Conservation (phyloP, 1,284 basidiomycete genomes). For the Neolentinus lepideus region DNA sequence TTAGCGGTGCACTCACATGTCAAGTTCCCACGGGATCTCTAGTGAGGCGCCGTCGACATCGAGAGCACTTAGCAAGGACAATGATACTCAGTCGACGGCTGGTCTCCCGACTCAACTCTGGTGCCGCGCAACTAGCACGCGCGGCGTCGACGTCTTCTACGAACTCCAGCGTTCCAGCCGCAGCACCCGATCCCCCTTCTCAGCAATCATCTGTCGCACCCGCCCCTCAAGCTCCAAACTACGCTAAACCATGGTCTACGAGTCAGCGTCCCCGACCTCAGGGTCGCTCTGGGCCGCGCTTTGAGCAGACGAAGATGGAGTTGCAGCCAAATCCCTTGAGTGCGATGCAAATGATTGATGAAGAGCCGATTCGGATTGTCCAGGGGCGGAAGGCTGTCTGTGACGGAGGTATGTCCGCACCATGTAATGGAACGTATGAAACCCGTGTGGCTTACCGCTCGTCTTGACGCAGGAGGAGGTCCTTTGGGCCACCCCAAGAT, state of each 20-base stretch:
- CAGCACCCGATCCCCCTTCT: background rate
- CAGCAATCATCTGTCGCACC: constrained; percentile 18
- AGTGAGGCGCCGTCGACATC: background rate
- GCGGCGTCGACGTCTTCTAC: background rate
- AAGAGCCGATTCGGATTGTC: constrained; percentile 82
- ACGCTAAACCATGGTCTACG: constrained; percentile 70
- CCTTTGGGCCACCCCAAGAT: constrained; percentile 95
- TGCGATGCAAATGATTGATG: constrained; percentile 84
- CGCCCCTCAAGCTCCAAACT: constrained; percentile 72
- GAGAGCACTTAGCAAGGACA: background rate
- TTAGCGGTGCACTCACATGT: no score
- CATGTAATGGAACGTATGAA: background rate
- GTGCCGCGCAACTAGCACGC: background rate
- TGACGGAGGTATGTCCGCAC: constrained; percentile 75
- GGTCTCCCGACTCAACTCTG: background rate
- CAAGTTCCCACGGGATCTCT: background rate
- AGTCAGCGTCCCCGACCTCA: constrained; percentile 60
- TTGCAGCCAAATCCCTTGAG: constrained; percentile 88
- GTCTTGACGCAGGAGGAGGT: constrained; percentile 69
- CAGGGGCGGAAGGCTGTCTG: constrained; percentile 81
- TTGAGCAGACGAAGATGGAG: constrained; percentile 86
- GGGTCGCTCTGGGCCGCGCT: constrained; percentile 60
- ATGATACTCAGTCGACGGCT: constrained; percentile 1
- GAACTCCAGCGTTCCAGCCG: background rate
- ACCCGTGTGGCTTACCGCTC: background rate